Evolutionary conservation across 495 filamentous ascomycete genomes (phyloP).

Genomic region (Penicillium salamii): DNA sequence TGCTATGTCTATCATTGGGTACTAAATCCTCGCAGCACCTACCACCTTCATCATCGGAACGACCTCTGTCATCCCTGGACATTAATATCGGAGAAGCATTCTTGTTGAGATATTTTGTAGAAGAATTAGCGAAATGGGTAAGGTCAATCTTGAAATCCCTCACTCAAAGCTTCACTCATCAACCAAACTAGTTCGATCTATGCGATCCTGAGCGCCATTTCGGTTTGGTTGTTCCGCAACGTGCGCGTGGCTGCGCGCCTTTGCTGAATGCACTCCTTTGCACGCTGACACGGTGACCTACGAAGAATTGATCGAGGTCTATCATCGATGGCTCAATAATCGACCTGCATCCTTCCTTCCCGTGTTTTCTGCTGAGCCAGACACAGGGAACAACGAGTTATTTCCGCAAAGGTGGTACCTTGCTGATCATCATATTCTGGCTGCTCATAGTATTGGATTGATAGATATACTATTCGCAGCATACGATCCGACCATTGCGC

Average conservation of each 20-base stretch:
- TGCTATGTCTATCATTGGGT: too few species aligned
- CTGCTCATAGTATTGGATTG: slow-evolving; percentile 32
- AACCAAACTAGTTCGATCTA: slow-evolving; percentile 14
- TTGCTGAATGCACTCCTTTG: slow-evolving; percentile 20
- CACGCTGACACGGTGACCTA: not conserved
- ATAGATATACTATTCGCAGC: slow-evolving; percentile 33
- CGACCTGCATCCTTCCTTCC: too few species aligned
- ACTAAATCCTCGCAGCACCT: too few species aligned
- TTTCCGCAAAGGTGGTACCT: slow-evolving; percentile 24
- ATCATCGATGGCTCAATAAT: too few species aligned
- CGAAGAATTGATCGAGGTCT: too few species aligned
- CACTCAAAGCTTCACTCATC: not conserved
- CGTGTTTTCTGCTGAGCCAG: too few species aligned
- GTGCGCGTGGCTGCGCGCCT: slow-evolving; percentile 14
- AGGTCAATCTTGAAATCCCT: not conserved
- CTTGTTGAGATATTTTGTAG: slow-evolving; percentile 17
- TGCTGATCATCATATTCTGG: slow-evolving; percentile 30
- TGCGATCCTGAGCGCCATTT: slow-evolving; percentile 22
- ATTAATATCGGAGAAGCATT: slow-evolving; percentile 16
- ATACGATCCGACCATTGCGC: slow-evolving; percentile 32
- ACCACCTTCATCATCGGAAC: not conserved
- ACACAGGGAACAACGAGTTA: too few species aligned
- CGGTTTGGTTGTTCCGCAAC: slow-evolving; percentile 17
- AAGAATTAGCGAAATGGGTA: slow-evolving; percentile 5
- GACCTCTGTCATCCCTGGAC: not conserved